Percentiles rank a stretch among this genome's conserved stretches.
These are phyloP conservation scores for Lentinula boryana DNA, from an alignment of 768 basidiomycete species.

Conservation along the genomic window DNA sequence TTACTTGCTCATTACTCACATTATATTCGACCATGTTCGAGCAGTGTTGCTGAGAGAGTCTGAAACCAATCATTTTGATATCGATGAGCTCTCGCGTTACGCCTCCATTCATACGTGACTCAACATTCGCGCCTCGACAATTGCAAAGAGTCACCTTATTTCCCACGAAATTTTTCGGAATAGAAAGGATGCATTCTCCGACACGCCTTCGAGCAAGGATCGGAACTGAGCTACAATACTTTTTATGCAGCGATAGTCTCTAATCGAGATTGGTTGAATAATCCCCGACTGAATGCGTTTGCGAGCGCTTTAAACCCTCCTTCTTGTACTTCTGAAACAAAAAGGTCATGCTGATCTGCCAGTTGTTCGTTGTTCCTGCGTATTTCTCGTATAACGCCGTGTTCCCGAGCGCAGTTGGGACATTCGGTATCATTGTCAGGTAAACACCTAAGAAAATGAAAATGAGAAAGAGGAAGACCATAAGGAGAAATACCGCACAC, in stretches of 20 bases:
- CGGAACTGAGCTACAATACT: background rate
- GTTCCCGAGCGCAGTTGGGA: conserved; percentile 80
- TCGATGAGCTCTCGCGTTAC: background rate
- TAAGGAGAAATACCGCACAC: conserved; percentile 30
- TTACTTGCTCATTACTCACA: background rate
- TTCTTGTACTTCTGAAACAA: conserved; percentile 68
- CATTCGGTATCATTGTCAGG: conserved; percentile 87
- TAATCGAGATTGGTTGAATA: conserved; percentile 26
- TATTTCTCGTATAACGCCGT: conserved; percentile 87
- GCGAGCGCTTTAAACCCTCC: conserved; percentile 72
- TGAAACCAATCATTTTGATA: background rate
- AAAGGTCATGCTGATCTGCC: conserved; percentile 77
- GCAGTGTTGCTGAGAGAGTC: background rate
- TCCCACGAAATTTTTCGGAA: background rate
- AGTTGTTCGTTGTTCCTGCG: conserved; percentile 78
- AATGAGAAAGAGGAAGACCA: background rate
- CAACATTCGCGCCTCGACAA: background rate
- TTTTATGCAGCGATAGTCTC: background rate
- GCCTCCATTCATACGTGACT: background rate
- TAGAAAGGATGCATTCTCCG: background rate
- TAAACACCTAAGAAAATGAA: conserved; percentile 56
- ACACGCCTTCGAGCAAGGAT: background rate
- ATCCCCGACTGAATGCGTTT: conserved; percentile 61
- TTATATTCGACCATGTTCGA: background rate
- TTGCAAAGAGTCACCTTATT: no score